Evolutionary conservation across 345 rosid species (phyloP), one percentile per base, ranked within the genome.

Genomic region (Dipteronia sinensis): DNA sequence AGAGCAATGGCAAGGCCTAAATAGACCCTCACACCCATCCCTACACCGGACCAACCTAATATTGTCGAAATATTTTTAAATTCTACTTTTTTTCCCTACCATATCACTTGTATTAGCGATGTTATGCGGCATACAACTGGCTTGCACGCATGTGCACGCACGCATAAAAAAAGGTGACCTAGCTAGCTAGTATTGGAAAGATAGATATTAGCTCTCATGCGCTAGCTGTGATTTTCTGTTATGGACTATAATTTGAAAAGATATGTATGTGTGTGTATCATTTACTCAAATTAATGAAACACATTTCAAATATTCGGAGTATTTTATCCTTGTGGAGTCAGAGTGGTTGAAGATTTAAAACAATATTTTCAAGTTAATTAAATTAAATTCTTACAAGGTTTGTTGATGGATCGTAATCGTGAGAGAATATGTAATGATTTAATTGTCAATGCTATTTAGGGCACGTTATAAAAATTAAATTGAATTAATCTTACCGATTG

Each of bases 211-310:
- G 58, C 6, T 49, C 5, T 12, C 16, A 49, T 49, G 55, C 13
- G 55, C 19, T 34, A 34, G 6, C 38, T 34, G 46, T 53, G 58
- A 53, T 16, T 53, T 53, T 53, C 58, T 7, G 16, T 53, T 53
- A 4, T 16, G 58, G 20, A 53, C 56, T 29, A 29, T 12, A 27
- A 11, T 12, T 64, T 27, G 34, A 31, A 27, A 63, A n/a, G 42
- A 27, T 27, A 27, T 27, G 1, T 27, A 27, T 29, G n/a, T n/a
- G 6, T 49, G 4, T 49, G 16, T 12, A 3, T 3, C 1, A 0
- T 53, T 56, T 23, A 42, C 56, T 73, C 42, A 27, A 44, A 42
- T 40, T 62, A 23, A 73, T 25, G 68, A 42, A 61, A 61, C 56
- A 73, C 29, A 4, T 0, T 61, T 10, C n/a, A 61, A 62, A 16